Conservation (phyloP, 1,284 basidiomycete species). For the Papiliotrema fonsecae region DNA sequence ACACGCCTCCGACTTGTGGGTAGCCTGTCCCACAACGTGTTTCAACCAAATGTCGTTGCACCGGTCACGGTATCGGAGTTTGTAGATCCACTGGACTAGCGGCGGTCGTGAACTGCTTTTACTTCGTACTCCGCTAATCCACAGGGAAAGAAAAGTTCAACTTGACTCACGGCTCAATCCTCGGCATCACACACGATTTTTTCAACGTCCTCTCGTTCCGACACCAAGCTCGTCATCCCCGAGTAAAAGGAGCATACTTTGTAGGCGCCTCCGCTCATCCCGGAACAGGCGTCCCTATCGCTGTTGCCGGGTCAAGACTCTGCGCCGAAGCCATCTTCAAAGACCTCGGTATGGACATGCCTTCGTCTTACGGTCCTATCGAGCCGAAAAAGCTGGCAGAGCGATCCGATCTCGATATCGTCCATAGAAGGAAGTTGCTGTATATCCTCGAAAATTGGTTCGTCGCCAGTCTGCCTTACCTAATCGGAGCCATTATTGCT, state of each 20-base stretch:
- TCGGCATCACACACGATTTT: slow-evolving; percentile 46
- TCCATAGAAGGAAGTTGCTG: slow-evolving; percentile 5
- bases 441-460: slow-evolving; percentile 15
- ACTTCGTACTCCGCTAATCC: not conserved
- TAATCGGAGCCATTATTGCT: slow-evolving; percentile 16
- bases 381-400: too few relatives aligned
- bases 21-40: too few relatives aligned
- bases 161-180: slow-evolving; percentile 41
- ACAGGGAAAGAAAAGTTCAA: slow-evolving; percentile 46
- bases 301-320: slow-evolving; percentile 37
- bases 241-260: slow-evolving; percentile 34
- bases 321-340: slow-evolving; percentile 30
- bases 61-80: too few relatives aligned
- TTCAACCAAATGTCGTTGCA: too few relatives aligned
- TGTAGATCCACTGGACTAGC: too few relatives aligned
- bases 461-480: slow-evolving; percentile 9
- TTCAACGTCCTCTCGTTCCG: slow-evolving; percentile 44
- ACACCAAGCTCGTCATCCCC: slow-evolving; percentile 33
- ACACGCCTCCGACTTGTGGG: slow-evolving; percentile 43
- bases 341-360: slow-evolving; percentile 21
- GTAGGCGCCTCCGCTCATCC: slow-evolving; percentile 43
- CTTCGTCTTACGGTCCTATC: slow-evolving; percentile 14
- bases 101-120: too few relatives aligned
- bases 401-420: slow-evolving; percentile 14
- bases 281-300: slow-evolving; percentile 40